Percentiles rank a stretch among this genome's conserved stretches.
Conservation (phyloP, 768 basidiomycete genomes). For the Plicaturopsis crispa region DNA sequence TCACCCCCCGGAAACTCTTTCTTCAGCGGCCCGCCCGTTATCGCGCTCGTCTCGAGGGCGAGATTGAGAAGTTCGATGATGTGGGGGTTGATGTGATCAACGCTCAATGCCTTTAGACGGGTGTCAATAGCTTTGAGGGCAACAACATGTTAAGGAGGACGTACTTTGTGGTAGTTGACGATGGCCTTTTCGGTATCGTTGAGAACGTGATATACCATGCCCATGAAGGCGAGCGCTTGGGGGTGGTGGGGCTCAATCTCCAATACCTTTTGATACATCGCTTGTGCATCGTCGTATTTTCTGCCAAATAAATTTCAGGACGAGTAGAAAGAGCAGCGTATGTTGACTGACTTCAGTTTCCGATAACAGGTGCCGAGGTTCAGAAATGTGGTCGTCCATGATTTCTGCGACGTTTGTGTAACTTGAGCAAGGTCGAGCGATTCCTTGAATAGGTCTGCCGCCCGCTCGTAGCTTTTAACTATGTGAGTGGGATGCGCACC, state of each 20-base stretch:
- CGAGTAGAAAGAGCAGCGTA: not conserved
- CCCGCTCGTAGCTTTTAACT: conserved; percentile 57
- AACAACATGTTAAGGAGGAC: conserved; percentile 11
- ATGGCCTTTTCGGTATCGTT: conserved; percentile 76
- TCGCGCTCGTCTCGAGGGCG: conserved; percentile 53
- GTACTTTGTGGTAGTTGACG: conserved; percentile 85
- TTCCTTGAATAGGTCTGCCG: conserved; percentile 61
- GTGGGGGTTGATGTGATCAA: conserved; percentile 79
- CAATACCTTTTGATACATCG: conserved; percentile 71
- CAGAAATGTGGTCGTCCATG: conserved; percentile 86
- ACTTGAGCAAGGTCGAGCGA: conserved; percentile 79
- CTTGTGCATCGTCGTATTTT: conserved; percentile 57
- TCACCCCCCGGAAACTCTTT: conserved; percentile 25
- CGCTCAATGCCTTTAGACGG: conserved; percentile 49
- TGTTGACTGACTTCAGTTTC: conserved; percentile 57
- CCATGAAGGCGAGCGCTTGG: conserved; percentile 78
- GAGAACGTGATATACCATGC: conserved; percentile 78
- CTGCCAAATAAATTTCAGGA: conserved; percentile 17
- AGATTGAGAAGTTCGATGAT: conserved; percentile 76
- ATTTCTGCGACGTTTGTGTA: conserved; percentile 75
- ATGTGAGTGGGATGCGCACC: conserved; percentile 2
- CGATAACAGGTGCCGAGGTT: conserved; percentile 90
- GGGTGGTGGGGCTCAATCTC: conserved; percentile 83
- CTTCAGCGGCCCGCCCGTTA: conserved; percentile 22
- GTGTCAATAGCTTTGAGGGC: conserved; percentile 4